phyloP scores from a whole-genome alignment of 805 yeast genomes.

The Candida lessepsii region DNA sequence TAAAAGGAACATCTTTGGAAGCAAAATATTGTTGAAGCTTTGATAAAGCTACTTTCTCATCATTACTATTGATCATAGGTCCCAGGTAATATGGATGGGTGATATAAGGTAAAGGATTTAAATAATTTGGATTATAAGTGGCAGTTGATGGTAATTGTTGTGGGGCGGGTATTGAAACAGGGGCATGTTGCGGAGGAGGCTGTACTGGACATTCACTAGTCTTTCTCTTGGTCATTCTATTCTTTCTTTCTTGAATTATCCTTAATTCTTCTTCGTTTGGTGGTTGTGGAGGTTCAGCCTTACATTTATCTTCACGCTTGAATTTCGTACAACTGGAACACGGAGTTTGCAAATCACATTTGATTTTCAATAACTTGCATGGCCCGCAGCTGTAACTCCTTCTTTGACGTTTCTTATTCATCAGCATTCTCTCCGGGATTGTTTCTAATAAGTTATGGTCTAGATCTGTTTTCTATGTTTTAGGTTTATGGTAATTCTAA shows the following conservation, averaged over 20 bases:
- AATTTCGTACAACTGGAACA: conserved; percentile 46
- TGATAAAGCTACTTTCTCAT: not conserved
- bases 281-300: conserved; percentile 43
- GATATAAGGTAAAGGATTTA: not conserved
- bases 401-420: conserved; percentile 34
- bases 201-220: not conserved
- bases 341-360: conserved; percentile 50
- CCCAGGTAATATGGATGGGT: too few species aligned
- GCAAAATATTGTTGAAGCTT: not conserved
- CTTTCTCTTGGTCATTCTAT: conserved; percentile 17
- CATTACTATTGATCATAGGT: too few species aligned
- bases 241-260: conserved; percentile 30
- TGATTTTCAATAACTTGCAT: conserved; percentile 52
- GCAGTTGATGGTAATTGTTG: not conserved
- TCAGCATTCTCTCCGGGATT: too few species aligned
- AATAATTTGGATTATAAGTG: not conserved
- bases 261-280: conserved; percentile 39
- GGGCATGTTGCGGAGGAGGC: too few species aligned
- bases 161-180: not conserved
- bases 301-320: conserved; percentile 38
- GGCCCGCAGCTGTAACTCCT: conserved; percentile 59
- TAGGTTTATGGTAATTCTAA: too few species aligned
- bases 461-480: too few species aligned
- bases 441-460: too few species aligned
- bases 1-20: conserved; percentile 1